Evolutionary conservation across 352 stramenopile genomes (phyloP), one percentile per base, ranked within the genome.

Genomic region (Pythium dissotocum): DNA sequence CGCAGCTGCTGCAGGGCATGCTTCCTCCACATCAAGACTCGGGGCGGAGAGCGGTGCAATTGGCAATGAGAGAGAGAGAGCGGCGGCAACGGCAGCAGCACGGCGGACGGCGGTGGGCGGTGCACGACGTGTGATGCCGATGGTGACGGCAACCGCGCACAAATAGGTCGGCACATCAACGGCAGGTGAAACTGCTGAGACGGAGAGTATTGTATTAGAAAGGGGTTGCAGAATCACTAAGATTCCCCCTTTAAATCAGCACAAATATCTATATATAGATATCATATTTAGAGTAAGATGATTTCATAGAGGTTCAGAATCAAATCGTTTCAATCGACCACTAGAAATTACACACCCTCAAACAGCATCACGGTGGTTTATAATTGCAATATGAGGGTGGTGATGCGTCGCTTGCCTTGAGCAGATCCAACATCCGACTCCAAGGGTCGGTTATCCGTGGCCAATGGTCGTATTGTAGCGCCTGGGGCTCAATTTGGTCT

Each of bases 11-110:
- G 69, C 42, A 61, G 30, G 40, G 59, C 69, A 71, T 75, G 63
- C 58, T 71, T 71, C 52, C 69, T 69, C 69, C 69, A 75, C 69
- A 75, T 75, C 63, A 75, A 70, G 58, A 52, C 61, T 51, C 62
- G 33, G 35, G 30, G 18, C 16, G 14, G 44, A 26, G n/a, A 2
- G n/a, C 5, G 21, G 65, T 36, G 24, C 24, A 32, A 44, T n/a
- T 21, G 35, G 52, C 49, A 68, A 71, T 64, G 38, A 54, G 21
- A 24, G 21, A 24, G 21, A 24, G 30, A 6, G 36, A 65, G 26
- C 33, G 52, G 42, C 40, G 42, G 52, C 53, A 53, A 53, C 58
- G 53, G 63, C 63, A 63, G 36, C 48, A 56, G 49, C n/a, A 32
- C 14, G 8, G 46, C 6, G n/a, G 21, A 14, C 7, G n/a, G 46